A percentile compares a stretch with the other conserved stretches of the same genome.
These are phyloP conservation scores for Leptodermis oblonga DNA, from an alignment of 257 asterid genomes.

Conservation along the genomic window DNA sequence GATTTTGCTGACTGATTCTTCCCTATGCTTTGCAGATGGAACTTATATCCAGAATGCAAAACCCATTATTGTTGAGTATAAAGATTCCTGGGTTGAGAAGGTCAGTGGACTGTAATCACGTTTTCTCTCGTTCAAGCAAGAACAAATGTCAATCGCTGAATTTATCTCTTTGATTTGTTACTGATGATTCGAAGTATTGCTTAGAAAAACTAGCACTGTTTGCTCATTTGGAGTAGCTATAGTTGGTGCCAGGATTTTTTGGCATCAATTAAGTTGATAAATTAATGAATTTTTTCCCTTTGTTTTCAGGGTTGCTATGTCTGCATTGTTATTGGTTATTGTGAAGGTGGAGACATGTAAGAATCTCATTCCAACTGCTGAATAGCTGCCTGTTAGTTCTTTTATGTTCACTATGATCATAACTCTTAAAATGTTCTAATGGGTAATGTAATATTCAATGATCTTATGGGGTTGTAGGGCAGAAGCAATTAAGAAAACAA, in stretches of 20 bases:
- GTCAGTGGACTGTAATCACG: slow-evolving; percentile 24
- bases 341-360: slow-evolving; percentile 99
- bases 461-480: slow-evolving; percentile 52
- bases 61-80: slow-evolving; percentile 90
- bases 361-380: slow-evolving; percentile 21
- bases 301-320: slow-evolving; percentile 84
- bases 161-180: neutral
- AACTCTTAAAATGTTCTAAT: slow-evolving; percentile 9
- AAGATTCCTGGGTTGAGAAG: slow-evolving; percentile 99
- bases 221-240: neutral
- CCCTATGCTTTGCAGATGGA: slow-evolving; percentile 55
- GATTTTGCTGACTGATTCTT: slow-evolving; percentile 13
- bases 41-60: slow-evolving; percentile 74
- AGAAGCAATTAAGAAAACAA: slow-evolving; percentile 72
- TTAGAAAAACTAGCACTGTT: neutral
- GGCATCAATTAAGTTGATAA: neutral
- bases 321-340: slow-evolving; percentile 86
- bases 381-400: slow-evolving; percentile 1
- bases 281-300: slow-evolving; percentile 12
- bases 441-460: slow-evolving; percentile 8
- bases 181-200: neutral
- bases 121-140: neutral
- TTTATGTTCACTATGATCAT: slow-evolving; percentile 3
- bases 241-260: neutral
- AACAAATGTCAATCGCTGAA: too few relatives aligned